Conservation (phyloP, 1,284 basidiomycete genomes). For the Trichosporon faecale region DNA sequence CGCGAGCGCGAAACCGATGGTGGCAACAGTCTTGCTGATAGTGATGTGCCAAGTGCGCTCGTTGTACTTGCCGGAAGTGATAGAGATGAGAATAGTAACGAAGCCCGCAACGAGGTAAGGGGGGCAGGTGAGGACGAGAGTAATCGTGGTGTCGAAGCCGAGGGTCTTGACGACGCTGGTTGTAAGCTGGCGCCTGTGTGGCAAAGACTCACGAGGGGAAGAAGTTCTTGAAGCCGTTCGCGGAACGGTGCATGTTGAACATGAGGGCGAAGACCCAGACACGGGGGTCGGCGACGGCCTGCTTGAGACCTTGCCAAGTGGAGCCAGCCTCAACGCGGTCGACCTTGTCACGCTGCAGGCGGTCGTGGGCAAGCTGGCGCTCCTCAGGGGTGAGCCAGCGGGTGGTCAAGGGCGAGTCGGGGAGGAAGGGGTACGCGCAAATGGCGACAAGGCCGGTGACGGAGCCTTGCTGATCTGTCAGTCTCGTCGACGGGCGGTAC, state of each 20-base stretch:
- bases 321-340: conserved; percentile 33
- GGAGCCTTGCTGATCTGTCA: conserved; percentile 14
- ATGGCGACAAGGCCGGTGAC: conserved; percentile 23
- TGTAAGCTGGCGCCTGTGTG: not conserved
- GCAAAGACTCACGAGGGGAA: conserved; percentile 21
- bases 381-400: conserved; percentile 24
- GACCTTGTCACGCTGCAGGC: conserved; percentile 32
- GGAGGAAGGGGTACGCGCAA: conserved; percentile 21
- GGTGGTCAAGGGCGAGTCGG: conserved; percentile 21
- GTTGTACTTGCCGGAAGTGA: conserved; percentile 33
- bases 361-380: conserved; percentile 23
- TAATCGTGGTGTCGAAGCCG: conserved; percentile 42
- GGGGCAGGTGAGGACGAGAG: conserved; percentile 49
- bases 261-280: conserved; percentile 37
- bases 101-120: conserved; percentile 40
- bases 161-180: conserved; percentile 25
- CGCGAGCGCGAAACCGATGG: conserved; percentile 38
- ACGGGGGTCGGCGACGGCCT: conserved; percentile 34
- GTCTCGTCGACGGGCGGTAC: not conserved
- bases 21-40: conserved; percentile 29
- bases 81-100: conserved; percentile 28
- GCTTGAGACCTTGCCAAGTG: conserved; percentile 35
- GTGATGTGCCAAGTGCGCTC: conserved; percentile 37
- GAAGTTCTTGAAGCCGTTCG: conserved; percentile 40
- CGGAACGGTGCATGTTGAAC: conserved; percentile 33